Conservation (phyloP, 495 filamentous ascomycete genomes). For the Penicillium argentinense region DNA sequence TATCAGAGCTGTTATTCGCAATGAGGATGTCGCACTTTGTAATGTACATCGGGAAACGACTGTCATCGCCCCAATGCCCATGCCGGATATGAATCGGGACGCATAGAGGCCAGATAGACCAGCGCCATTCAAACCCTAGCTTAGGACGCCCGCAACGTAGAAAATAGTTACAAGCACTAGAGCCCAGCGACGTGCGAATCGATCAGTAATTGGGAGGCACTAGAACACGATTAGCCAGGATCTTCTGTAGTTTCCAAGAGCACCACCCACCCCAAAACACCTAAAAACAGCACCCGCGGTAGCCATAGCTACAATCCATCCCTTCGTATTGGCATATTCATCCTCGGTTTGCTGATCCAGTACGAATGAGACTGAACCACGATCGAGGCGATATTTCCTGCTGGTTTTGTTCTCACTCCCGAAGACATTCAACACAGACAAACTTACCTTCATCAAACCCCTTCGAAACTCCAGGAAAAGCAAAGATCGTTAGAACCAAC, state of each 20-base stretch:
- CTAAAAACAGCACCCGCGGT: constrained; percentile 52
- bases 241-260: background rate
- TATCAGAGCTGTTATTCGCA: too few species aligned
- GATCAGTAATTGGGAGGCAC: constrained; percentile 23
- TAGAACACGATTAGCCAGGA: too few species aligned
- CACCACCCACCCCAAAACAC: constrained; percentile 20
- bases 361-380: constrained; percentile 27
- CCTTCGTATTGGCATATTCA: constrained; percentile 39
- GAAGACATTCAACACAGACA: too few species aligned
- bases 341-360: constrained; percentile 56
- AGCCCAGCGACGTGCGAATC: constrained; percentile 33
- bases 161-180: constrained; percentile 47
- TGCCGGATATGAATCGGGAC: constrained; percentile 53
- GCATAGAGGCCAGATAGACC: constrained; percentile 48
- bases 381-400: constrained; percentile 22
- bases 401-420: too few species aligned
- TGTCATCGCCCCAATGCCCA: constrained; percentile 60
- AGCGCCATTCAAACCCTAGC: constrained; percentile 54
- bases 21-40: too few species aligned
- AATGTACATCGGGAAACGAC: constrained; percentile 56
- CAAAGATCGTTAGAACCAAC: constrained; percentile 35
- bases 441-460: constrained; percentile 26
- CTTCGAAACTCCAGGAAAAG: constrained; percentile 19
- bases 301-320: constrained; percentile 63
- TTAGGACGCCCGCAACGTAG: constrained; percentile 57